Conservation (phyloP, 164 flowering plant species). For the Liquidambar formosana region DNA sequence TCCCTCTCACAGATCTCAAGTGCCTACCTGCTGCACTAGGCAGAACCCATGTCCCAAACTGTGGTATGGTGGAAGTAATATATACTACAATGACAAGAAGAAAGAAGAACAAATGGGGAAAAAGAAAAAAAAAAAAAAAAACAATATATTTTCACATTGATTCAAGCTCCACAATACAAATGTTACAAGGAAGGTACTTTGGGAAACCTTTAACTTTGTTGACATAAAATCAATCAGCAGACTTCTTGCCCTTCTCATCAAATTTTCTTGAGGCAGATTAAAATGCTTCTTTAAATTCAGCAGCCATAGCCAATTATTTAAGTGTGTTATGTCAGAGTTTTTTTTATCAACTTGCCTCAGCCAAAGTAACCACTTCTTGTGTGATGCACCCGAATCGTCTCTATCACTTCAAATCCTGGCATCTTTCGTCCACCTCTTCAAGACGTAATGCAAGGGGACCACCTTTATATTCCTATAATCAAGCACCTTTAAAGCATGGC, state of each 20-base stretch:
- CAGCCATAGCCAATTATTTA: too few species aligned
- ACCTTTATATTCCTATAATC: conserved; percentile 28
- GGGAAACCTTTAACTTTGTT: too few species aligned
- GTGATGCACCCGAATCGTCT: not conserved
- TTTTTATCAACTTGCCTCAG: not conserved
- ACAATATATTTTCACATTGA: not conserved
- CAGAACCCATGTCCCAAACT: not conserved
- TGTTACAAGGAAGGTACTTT: too few species aligned
- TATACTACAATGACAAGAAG: not conserved
- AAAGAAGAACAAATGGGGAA: too few species aligned
- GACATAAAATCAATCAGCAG: too few species aligned
- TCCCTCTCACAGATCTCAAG: too few species aligned
- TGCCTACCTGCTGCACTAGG: not conserved
- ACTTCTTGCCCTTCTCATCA: too few species aligned
- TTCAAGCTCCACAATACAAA: not conserved
- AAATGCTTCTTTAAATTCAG: not conserved
- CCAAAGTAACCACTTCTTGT: not conserved
- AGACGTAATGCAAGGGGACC: conserved; percentile 25
- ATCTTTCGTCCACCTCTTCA: conserved; percentile 31
- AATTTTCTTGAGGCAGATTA: not conserved
- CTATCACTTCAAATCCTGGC: conserved; percentile 17
- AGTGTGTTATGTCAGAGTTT: too few species aligned
- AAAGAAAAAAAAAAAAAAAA: not conserved
- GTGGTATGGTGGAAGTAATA: not conserved
- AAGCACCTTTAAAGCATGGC: conserved; percentile 37